Conservation (phyloP, 176 grass and related monocot species). For the Cocos nucifera region DNA sequence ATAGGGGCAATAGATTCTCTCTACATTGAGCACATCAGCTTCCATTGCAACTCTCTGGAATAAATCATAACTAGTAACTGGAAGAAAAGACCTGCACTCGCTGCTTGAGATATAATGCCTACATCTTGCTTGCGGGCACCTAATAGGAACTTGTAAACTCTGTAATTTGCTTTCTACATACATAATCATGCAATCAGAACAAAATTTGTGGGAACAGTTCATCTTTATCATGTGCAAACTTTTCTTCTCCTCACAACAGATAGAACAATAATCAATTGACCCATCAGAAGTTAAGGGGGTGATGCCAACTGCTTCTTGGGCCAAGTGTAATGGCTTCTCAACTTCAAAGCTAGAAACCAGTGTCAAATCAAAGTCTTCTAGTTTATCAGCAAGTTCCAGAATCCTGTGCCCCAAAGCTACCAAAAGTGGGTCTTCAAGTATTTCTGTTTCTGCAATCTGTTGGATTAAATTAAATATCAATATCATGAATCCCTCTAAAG, state of each 20-base stretch:
- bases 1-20: constrained; percentile 76
- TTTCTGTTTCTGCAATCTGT: constrained; percentile 93
- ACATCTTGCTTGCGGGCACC: constrained; percentile 56
- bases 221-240: constrained; percentile 53
- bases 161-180: constrained; percentile 47
- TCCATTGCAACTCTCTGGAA: constrained; percentile 35
- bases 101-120: constrained; percentile 50
- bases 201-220: constrained; percentile 62
- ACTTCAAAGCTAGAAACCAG: constrained; percentile 78
- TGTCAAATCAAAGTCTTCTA: constrained; percentile 91
- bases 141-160: constrained; percentile 35
- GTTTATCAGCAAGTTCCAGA: constrained; percentile 79
- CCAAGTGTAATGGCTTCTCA: constrained; percentile 65
- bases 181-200: constrained; percentile 42
- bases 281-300: constrained; percentile 35
- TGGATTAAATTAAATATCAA: not conserved
- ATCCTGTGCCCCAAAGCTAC: constrained; percentile 95
- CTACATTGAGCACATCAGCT: constrained; percentile 27
- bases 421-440: constrained; percentile 88
- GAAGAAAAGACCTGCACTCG: constrained; percentile 61
- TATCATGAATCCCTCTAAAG: too few relatives aligned
- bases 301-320: constrained; percentile 89
- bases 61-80: constrained; percentile 44
- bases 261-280: constrained; percentile 30
- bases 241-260: constrained; percentile 56